Evolutionary conservation across 352 stramenopile genomes (phyloP).

Genomic region (Phytophthora europaea): DNA sequence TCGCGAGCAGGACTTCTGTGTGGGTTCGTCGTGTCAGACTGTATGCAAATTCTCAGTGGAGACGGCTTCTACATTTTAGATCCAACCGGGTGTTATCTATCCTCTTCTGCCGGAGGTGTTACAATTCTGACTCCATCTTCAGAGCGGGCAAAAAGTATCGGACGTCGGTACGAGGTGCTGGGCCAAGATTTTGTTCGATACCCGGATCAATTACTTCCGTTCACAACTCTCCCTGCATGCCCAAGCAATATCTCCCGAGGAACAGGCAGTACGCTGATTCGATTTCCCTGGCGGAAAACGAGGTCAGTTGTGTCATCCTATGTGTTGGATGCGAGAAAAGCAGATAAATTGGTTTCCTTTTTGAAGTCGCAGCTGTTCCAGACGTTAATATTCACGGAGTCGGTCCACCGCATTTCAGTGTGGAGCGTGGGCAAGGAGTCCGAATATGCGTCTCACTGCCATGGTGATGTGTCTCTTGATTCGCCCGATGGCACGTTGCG

Average conservation of each 20-base stretch:
- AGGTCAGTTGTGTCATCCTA: conserved; percentile 54
- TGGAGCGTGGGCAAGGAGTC: conserved; percentile 79
- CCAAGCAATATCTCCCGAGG: conserved; percentile 61
- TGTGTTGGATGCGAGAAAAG: conserved; percentile 36
- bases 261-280: conserved; percentile 70
- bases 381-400: conserved; percentile 77
- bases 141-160: conserved; percentile 30
- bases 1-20: conserved; percentile 64
- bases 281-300: conserved; percentile 73
- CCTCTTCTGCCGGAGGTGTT: conserved; percentile 27
- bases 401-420: conserved; percentile 62
- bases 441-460: conserved; percentile 65
- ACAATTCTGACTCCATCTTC: conserved; percentile 12
- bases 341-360: conserved; percentile 45
- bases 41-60: conserved; percentile 82
- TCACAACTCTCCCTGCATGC: conserved; percentile 71
- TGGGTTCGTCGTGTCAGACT: conserved; percentile 77
- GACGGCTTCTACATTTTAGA: conserved; percentile 85
- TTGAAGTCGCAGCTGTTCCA: conserved; percentile 63
- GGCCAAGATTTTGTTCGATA: conserved; percentile 74
- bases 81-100: conserved; percentile 60
- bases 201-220: conserved; percentile 79
- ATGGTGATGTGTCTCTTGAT: conserved; percentile 60
- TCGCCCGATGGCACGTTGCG: conserved; percentile 51
- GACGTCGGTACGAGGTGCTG: conserved; percentile 70